Base-by-base conservation (phyloP, 148 eudicot species). In the Nepenthes gracilis region DNA sequence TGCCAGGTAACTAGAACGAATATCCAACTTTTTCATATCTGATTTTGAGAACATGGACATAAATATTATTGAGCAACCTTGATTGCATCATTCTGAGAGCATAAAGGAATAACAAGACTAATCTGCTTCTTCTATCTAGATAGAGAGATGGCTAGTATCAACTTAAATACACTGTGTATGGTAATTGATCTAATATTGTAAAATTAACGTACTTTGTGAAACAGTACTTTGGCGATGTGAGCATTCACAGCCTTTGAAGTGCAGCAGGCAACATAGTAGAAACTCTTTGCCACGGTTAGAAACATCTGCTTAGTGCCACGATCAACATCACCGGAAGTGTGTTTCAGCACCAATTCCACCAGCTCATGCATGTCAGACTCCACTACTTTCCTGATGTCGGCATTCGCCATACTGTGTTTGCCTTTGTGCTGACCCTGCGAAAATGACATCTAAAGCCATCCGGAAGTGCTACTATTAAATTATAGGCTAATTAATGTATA, bases 211-310 rank as follows among this genome's bases (percentile, higher is more conserved):
- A 80, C 80, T 55, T 64, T 74, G 9, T 84, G 84, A 67, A 87
- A 87, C 13, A 91, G 75, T 13, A 91, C 87, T 76, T 78, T 83
- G 6, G 75, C 60, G 54, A 87, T 85, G 59, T 91, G 97, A 58
- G 54, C 62, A 63, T 75, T 52, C 6, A 85, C 62, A 0, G 82
- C 69, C 7, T 55, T 72, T 14, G 63, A 67, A 59, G 75, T 57
- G 61, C 84, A 87, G 66, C 81, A 74, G 11, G 80, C 78, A 45
- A 61, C 63, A 63, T 87, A 87, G 69, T 85, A 91, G 59, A 64
- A 85, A 57, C 83, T 73, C 68, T 69, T 85, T 7, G 81, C 83
- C 1, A 87, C 69, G 14, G 65, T 69, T 6, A 85, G 78, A 71
- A 80, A 87, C 15, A 75, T 87, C 36, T 81, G 78, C 62, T 73